These are phyloP conservation scores for Neurospora sp. DNA, from an alignment of 495 filamentous ascomycete species.

Conservation along the genomic window DNA sequence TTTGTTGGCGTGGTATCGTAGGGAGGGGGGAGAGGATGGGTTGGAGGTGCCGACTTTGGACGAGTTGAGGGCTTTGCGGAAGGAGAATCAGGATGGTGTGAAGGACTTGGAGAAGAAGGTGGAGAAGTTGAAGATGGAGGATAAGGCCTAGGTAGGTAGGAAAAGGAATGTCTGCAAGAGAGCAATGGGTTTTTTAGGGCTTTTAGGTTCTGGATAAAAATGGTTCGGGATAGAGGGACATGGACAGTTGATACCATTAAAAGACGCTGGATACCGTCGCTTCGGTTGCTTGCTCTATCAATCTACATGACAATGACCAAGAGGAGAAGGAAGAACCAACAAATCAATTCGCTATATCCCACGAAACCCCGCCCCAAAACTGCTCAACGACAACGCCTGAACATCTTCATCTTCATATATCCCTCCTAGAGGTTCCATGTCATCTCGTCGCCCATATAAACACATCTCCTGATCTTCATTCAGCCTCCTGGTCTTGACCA, in stretches of 20 bases:
- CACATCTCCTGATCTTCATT: no score
- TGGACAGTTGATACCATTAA: background rate
- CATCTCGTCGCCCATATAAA: no score
- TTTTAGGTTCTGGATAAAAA: background rate
- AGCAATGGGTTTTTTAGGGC: background rate
- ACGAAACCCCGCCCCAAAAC: background rate
- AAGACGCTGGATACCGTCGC: background rate
- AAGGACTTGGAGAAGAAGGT: background rate
- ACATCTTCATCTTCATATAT: no score
- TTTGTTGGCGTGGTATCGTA: constrained; percentile 59
- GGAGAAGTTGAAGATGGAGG: background rate
- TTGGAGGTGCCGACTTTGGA: constrained; percentile 37
- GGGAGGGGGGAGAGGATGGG: constrained; percentile 36
- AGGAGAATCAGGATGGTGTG: background rate
- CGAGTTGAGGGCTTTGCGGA: constrained; percentile 40
- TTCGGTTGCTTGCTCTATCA: background rate
- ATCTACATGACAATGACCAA: background rate
- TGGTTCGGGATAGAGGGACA: no score
- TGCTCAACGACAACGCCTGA: no score
- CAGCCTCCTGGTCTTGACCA: no score
- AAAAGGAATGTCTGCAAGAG: background rate
- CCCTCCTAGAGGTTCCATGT: no score
- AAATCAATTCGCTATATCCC: background rate
- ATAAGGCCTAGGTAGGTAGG: background rate
- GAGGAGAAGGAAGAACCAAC: background rate